Evolutionary conservation across 2,329 filamentous ascomycete genomes (phyloP).

Genomic region (Cryphonectria parasitica): DNA sequence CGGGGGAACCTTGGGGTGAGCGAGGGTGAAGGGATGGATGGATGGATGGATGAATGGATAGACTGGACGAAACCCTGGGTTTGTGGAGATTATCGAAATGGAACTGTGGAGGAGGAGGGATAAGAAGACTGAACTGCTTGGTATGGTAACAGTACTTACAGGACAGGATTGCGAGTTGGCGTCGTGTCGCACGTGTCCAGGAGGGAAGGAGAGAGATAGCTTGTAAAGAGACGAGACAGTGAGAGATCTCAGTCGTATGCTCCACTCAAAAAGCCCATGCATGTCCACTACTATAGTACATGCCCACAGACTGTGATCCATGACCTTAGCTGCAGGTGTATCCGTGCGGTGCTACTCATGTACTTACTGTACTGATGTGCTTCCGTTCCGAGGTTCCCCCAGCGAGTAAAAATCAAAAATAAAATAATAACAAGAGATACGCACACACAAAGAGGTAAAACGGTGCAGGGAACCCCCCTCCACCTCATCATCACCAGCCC

Average conservation of each 20-base stretch:
- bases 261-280: background rate
- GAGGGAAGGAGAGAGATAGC: background rate
- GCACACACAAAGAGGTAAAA: too few species aligned
- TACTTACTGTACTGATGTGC: too few species aligned
- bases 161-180: background rate
- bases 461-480: too few species aligned
- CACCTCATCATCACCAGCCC: too few species aligned
- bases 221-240: background rate
- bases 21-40: background rate
- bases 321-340: background rate
- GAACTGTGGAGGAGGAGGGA: background rate
- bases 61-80: too few species aligned
- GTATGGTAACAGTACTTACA: background rate
- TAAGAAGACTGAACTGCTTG: background rate
- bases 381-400: background rate
- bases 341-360: background rate
- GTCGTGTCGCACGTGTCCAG: background rate
- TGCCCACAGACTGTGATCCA: background rate
- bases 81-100: too few species aligned
- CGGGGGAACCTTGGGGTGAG: background rate
- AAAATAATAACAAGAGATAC: background rate
- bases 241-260: background rate
- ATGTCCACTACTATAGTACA: background rate
- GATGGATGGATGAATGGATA: background rate
- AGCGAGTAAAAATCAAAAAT: too few species aligned